phyloP scores from a whole-genome alignment of 2,329 filamentous ascomycete genomes.

The Scedosporium minutisporum region DNA sequence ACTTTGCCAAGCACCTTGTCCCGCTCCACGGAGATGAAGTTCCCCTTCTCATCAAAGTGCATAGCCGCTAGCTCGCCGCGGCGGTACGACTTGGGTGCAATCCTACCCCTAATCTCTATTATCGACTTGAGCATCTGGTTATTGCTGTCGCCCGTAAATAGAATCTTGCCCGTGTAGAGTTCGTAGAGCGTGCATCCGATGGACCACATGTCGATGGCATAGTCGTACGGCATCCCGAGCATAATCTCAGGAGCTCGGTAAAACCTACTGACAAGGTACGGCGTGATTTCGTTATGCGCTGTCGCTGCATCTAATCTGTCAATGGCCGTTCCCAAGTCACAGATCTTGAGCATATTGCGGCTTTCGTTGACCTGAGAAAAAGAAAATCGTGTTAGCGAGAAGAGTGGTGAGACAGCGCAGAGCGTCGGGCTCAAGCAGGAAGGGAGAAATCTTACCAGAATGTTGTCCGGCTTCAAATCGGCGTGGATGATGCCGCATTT shows the following conservation, averaged over 20 bases:
- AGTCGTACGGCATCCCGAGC: constrained; percentile 90
- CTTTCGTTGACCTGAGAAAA: constrained; percentile 59
- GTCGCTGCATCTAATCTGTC: constrained; percentile 68
- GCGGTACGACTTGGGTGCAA: constrained; percentile 80
- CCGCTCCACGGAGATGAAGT: constrained; percentile 75
- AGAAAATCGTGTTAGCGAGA: constrained; percentile 13
- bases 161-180: constrained; percentile 92
- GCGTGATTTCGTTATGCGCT: constrained; percentile 74
- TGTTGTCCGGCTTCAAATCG: constrained; percentile 96
- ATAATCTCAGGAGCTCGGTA: constrained; percentile 97
- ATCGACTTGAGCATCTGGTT: constrained; percentile 97
- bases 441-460: constrained; percentile 50
- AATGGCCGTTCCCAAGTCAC: constrained; percentile 92
- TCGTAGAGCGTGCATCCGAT: constrained; percentile 96
- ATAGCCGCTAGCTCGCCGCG: constrained; percentile 64
- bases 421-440: neutral
- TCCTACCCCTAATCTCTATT: constrained; percentile 90
- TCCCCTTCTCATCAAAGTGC: constrained; percentile 78
- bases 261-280: constrained; percentile 93
- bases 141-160: constrained; percentile 91
- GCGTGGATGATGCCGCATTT: constrained; percentile 92
- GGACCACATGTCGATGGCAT: constrained; percentile 93
- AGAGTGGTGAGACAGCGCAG: neutral
- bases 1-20: constrained; percentile 83
- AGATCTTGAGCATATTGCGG: constrained; percentile 82